phyloP scores from a whole-genome alignment of 2,329 filamentous ascomycete genomes.

The Chaetomium sp. region DNA sequence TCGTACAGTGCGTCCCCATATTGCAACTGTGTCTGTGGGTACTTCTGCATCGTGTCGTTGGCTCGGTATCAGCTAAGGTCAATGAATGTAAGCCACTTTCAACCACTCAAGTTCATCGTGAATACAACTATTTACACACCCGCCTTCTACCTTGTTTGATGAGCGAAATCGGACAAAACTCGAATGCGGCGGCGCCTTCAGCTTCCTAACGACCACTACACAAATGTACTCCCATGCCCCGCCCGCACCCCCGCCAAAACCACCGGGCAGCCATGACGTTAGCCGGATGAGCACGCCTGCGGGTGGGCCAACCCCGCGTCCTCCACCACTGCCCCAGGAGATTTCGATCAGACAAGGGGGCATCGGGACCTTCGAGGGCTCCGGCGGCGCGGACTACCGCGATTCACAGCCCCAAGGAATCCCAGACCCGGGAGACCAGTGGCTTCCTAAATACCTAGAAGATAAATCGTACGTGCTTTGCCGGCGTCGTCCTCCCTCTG shows the following conservation, averaged over 20 bases:
- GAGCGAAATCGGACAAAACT: too few species aligned
- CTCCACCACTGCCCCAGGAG: conserved; percentile 33
- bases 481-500: too few species aligned
- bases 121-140: too few species aligned
- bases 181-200: too few species aligned
- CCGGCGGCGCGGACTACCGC: conserved; percentile 23
- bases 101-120: too few species aligned
- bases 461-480: conserved; percentile 66
- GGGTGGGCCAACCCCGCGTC: conserved; percentile 37
- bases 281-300: conserved; percentile 62
- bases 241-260: conserved; percentile 66
- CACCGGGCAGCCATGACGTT: conserved; percentile 61
- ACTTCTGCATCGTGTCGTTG: too few species aligned
- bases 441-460: conserved; percentile 69
- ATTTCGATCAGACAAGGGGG: conserved; percentile 24
- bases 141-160: too few species aligned
- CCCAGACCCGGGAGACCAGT: conserved; percentile 60
- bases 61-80: too few species aligned
- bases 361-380: conserved; percentile 12
- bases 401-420: conserved; percentile 32
- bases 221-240: conserved; percentile 46
- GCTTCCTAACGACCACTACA: too few species aligned
- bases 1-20: too few species aligned
- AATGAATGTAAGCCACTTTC: too few species aligned
- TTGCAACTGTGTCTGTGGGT: too few species aligned